Evolutionary conservation across 23 red algal species (phyloP).

Genomic region (Agarophyton chilense): DNA sequence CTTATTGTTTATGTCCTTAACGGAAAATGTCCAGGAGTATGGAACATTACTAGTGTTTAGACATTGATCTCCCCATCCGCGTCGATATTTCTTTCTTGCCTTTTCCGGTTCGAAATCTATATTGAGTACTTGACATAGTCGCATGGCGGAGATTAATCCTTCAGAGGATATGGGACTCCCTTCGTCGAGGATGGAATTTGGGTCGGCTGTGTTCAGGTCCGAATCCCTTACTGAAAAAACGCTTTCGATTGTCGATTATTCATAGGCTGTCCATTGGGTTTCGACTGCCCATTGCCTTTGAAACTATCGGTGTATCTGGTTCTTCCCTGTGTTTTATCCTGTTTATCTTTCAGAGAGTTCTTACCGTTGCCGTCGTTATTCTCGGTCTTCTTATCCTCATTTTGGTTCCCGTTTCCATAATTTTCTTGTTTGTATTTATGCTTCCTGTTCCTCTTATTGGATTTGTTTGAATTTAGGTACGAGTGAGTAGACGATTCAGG

Average conservation of each 20-base stretch:
- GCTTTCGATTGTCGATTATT: neutral
- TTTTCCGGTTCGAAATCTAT: neutral
- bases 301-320: neutral
- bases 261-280: neutral
- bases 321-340: neutral
- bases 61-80: slow-evolving; percentile 18
- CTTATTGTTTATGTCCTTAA: slow-evolving; percentile 21
- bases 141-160: neutral
- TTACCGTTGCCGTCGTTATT: too few relatives aligned
- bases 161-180: slow-evolving; percentile 28
- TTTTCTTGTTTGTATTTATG: neutral
- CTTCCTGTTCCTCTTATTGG: neutral
- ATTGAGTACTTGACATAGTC: neutral
- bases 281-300: neutral
- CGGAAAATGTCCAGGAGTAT: slow-evolving; percentile 8
- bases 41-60: neutral
- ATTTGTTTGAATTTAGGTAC: neutral
- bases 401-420: too few relatives aligned
- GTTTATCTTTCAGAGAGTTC: neutral
- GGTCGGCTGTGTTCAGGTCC: neutral
- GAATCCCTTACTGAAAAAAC: slow-evolving; percentile 60
- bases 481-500: neutral
- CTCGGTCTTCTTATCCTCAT: too few relatives aligned
- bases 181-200: slow-evolving; percentile 48
- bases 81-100: neutral